Conservation (phyloP, 2,329 filamentous ascomycete species). For the Cercospora sp. region DNA sequence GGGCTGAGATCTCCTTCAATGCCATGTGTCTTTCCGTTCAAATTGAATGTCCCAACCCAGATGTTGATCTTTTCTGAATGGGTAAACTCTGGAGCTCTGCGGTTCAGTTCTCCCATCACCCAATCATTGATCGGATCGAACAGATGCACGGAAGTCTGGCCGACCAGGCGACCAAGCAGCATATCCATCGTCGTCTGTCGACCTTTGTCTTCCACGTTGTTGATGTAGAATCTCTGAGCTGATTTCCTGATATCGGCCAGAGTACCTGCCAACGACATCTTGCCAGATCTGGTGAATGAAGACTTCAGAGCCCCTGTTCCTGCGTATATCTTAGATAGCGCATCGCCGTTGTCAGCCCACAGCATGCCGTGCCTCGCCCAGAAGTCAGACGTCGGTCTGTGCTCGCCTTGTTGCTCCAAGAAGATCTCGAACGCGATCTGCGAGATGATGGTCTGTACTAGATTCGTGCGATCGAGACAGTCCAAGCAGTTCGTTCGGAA, state of each 20-base stretch:
- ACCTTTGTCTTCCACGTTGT: conserved; percentile 93
- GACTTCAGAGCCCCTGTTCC: conserved; percentile 94
- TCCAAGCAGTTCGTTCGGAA: conserved; percentile 96
- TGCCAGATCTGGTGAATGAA: conserved; percentile 89
- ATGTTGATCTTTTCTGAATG: conserved; percentile 73
- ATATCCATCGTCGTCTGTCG: conserved; percentile 94
- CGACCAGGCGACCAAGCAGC: conserved; percentile 81
- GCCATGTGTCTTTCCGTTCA: conserved; percentile 83
- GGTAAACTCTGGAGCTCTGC: conserved; percentile 69
- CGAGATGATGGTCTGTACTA: conserved; percentile 94
- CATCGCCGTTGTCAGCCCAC: conserved; percentile 97
- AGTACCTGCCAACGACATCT: conserved; percentile 91
- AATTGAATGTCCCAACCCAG: conserved; percentile 87
- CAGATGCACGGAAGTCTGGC: conserved; percentile 78
- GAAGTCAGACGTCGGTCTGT: conserved; percentile 69
- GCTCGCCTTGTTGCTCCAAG: conserved; percentile 68
- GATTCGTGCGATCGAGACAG: conserved; percentile 91
- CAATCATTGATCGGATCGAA: conserved; percentile 95
- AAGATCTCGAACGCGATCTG: conserved; percentile 90
- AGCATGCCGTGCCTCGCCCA: conserved; percentile 89
- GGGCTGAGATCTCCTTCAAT: conserved; percentile 75
- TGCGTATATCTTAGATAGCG: conserved; percentile 90
- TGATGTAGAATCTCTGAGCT: conserved; percentile 90
- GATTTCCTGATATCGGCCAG: conserved; percentile 96
- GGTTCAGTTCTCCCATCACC: conserved; percentile 73